Evolutionary conservation across 169 alveolate genomes (phyloP).

Genomic region (Plasmodium knowlesi): DNA sequence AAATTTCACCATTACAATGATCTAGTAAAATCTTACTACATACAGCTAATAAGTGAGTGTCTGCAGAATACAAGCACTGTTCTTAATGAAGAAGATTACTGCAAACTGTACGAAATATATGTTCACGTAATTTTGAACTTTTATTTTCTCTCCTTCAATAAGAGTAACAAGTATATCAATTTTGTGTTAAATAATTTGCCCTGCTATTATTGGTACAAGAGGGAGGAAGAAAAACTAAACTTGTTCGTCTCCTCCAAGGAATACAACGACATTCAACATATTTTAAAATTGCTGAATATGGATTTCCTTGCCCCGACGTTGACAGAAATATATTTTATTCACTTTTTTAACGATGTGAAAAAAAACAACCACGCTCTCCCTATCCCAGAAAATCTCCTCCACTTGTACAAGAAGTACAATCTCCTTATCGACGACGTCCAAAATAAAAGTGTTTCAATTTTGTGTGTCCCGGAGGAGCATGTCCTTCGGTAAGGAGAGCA

Average conservation of each 20-base stretch:
- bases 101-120: conserved; percentile 71
- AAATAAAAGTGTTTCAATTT: conserved; percentile 33
- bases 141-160: conserved; percentile 73
- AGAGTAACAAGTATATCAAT: conserved; percentile 73
- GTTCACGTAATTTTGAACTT: conserved; percentile 72
- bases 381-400: conserved; percentile 54
- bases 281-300: conserved; percentile 56
- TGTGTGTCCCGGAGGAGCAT: conserved; percentile 69
- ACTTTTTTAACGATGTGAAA: conserved; percentile 59
- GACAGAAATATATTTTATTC: conserved; percentile 72
- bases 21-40: conserved; percentile 30
- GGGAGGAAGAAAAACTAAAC: conserved; percentile 74
- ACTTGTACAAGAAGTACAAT: conserved; percentile 45
- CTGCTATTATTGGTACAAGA: conserved; percentile 74
- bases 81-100: conserved; percentile 57
- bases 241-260: conserved; percentile 47
- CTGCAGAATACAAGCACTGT: neutral
- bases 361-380: conserved; percentile 4
- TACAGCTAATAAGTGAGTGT: conserved; percentile 47
- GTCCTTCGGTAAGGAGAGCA: conserved; percentile 38
- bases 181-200: conserved; percentile 65
- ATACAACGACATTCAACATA: conserved; percentile 20
- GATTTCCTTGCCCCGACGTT: conserved; percentile 69
- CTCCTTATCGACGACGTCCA: conserved; percentile 57
- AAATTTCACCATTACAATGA: conserved; percentile 66